A percentile compares a stretch with the other conserved stretches of the same genome.
Evolutionary conservation across 2,329 filamentous ascomycete genomes (phyloP).

Genomic region (Colletotrichum melonis): DNA sequence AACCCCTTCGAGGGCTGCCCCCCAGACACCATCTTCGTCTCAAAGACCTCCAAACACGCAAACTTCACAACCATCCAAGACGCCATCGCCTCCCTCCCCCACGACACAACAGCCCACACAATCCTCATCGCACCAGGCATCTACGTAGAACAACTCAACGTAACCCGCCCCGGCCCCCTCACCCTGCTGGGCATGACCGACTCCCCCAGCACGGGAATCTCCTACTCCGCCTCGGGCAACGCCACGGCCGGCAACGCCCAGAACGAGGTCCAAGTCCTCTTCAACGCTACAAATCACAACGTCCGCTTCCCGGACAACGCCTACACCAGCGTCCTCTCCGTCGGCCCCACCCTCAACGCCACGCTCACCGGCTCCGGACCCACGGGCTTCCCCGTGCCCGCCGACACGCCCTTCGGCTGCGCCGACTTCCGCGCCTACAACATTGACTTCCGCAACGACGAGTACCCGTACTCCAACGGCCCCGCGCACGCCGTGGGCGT

Average conservation of each 20-base stretch:
- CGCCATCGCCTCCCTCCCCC: slow-evolving; percentile 52
- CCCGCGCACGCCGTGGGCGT: slow-evolving; percentile 71
- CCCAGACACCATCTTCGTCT: slow-evolving; percentile 54
- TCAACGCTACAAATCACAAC: slow-evolving; percentile 65
- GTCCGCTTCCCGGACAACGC: slow-evolving; percentile 66
- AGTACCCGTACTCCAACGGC: slow-evolving; percentile 59
- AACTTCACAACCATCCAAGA: slow-evolving; percentile 52
- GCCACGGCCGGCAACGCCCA: slow-evolving; percentile 47
- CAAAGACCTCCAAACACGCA: slow-evolving; percentile 46
- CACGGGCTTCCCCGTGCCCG: slow-evolving; percentile 70
- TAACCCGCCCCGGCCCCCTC: slow-evolving; percentile 70
- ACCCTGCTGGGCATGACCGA: slow-evolving; percentile 70
- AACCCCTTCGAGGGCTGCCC: slow-evolving; percentile 51
- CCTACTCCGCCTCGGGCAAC: slow-evolving; percentile 52
- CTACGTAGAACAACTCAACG: slow-evolving; percentile 74
- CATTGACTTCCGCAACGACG: slow-evolving; percentile 73
- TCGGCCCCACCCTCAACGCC: slow-evolving; percentile 72
- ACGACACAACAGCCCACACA: slow-evolving; percentile 56
- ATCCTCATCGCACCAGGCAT: slow-evolving; percentile 71
- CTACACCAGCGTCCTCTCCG: slow-evolving; percentile 69
- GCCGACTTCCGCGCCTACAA: slow-evolving; percentile 74
- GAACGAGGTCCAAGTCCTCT: slow-evolving; percentile 67
- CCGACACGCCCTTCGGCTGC: slow-evolving; percentile 72
- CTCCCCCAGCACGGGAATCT: slow-evolving; percentile 45
- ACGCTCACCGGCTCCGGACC: slow-evolving; percentile 71